phyloP scores from a whole-genome alignment of 2,329 filamentous ascomycete species.

The Aureobasidium vineae region DNA sequence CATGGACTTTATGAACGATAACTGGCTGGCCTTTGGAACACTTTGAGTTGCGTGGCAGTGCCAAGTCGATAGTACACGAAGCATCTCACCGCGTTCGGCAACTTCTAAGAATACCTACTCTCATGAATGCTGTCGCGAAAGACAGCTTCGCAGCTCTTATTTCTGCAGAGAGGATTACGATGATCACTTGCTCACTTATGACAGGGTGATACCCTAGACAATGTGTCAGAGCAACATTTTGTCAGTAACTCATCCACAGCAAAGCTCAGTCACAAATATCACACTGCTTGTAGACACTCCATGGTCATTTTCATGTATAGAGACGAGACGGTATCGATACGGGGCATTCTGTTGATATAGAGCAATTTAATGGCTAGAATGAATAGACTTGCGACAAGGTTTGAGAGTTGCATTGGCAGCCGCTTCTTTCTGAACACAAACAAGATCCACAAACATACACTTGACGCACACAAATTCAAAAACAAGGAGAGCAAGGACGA shows the following conservation, averaged over 20 bases:
- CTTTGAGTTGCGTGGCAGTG: not conserved
- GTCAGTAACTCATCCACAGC: not conserved
- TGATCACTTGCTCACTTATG: not conserved
- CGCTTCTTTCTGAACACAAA: too few relatives aligned
- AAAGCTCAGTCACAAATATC: not conserved
- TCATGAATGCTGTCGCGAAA: too few relatives aligned
- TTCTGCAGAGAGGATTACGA: too few relatives aligned
- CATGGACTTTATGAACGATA: slow-evolving; percentile 20
- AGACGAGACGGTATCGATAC: not conserved
- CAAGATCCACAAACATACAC: too few relatives aligned
- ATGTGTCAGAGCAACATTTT: not conserved
- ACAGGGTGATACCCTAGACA: not conserved
- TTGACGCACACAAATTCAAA: not conserved
- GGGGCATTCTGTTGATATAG: not conserved
- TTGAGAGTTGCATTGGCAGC: not conserved
- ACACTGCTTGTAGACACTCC: not conserved
- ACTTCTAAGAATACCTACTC: too few relatives aligned
- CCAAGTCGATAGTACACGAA: not conserved
- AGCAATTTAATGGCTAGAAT: not conserved
- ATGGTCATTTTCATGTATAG: not conserved
- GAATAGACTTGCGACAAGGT: not conserved
- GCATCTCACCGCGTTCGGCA: too few relatives aligned
- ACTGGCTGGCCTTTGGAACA: slow-evolving; percentile 24
- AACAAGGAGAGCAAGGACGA: not conserved
- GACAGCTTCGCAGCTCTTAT: too few relatives aligned